These are phyloP conservation scores for Penicillium canescens DNA, from an alignment of 495 filamentous ascomycete species.

Conservation along the genomic window DNA sequence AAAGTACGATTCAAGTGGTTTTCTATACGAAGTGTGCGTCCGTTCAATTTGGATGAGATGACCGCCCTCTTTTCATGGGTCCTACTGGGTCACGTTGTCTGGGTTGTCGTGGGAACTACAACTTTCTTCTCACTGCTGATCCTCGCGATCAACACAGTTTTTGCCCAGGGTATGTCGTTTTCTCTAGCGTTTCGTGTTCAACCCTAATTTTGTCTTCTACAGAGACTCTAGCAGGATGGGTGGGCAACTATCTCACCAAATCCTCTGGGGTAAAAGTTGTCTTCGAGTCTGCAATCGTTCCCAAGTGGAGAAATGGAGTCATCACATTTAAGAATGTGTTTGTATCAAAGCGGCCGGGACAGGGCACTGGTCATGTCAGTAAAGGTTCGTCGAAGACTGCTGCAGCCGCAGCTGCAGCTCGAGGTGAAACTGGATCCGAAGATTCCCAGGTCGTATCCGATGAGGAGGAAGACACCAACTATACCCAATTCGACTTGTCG, in stretches of 20 bases:
- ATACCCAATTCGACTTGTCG: conserved; percentile 95
- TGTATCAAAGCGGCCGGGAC: conserved; percentile 86
- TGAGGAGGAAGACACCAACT: conserved; percentile 88
- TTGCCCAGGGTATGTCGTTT: conserved; percentile 74
- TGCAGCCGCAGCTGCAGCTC: conserved; percentile 74
- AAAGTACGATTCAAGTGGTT: conserved; percentile 97
- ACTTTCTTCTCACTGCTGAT: conserved; percentile 95
- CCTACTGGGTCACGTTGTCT: conserved; percentile 86
- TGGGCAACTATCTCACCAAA: conserved; percentile 93
- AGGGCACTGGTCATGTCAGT: conserved; percentile 72
- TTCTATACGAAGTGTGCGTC: conserved; percentile 90
- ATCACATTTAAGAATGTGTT: conserved; percentile 98
- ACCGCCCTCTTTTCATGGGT: conserved; percentile 95
- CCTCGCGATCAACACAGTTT: conserved; percentile 88
- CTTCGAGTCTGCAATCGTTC: conserved; percentile 97
- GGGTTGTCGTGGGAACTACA: conserved; percentile 92
- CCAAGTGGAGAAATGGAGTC: conserved; percentile 89
- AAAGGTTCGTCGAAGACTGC: conserved; percentile 89
- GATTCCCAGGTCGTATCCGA: conserved; percentile 30
- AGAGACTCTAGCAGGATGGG: conserved; percentile 91
- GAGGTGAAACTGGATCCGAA: conserved; percentile 30
- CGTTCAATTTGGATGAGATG: conserved; percentile 95
- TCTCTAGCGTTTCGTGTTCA: background rate
- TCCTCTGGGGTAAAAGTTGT: conserved; percentile 94
- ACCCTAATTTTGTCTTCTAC: conserved; percentile 16